Evolutionary conservation across 345 rosid species (phyloP), one percentile per base, ranked within the genome.

Genomic region (Chamaenerion angustifolium): DNA sequence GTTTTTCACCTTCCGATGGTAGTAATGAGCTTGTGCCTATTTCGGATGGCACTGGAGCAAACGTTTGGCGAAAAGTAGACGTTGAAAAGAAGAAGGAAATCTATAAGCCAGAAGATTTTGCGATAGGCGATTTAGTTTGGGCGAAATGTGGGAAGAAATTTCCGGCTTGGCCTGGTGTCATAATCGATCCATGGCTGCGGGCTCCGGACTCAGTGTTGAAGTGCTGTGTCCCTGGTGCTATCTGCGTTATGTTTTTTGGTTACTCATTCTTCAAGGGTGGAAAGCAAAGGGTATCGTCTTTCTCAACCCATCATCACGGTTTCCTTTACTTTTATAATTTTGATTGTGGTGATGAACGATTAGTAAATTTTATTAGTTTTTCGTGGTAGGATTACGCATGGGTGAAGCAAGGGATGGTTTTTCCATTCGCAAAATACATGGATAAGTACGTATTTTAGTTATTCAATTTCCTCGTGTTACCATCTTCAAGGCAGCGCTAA

Each of bases 161-260:
- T 61, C 98, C 98, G 3, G 77, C 94, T 61, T 87, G 98, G 98
- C 98, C 98, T 18, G 98, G 74, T 25, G 59, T 77, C 46, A 95
- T 87, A 51, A 87, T 92, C 13, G 94, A 92, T 63, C 96, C 98
- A 4, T 51, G 68, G 55, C 43, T 74, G 52, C 73, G 80, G 57
- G 98, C 95, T 57, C 98, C 98, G 25, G 73, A 70, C 53, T 52
- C 88, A 13, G 98, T 92, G 37, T 73, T 87, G 52, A 69, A 72
- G 48, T 84, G 80, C 61, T 68, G 77, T 54, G 64, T 84, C 64
- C 78, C 94, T 2, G 82, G 81, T 31, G 69, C 95, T 5, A 60
- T 74, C 6, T 92, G 99, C 56, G 94, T 87, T 43, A 92, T 92
- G 99, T 92, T 84, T 55, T 92, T 67, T 54, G 96, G 99, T 56